A percentile compares a stretch with the other conserved stretches of the same genome.
phyloP scores from a whole-genome alignment of 768 basidiomycete species.

The Suillus subaureus region DNA sequence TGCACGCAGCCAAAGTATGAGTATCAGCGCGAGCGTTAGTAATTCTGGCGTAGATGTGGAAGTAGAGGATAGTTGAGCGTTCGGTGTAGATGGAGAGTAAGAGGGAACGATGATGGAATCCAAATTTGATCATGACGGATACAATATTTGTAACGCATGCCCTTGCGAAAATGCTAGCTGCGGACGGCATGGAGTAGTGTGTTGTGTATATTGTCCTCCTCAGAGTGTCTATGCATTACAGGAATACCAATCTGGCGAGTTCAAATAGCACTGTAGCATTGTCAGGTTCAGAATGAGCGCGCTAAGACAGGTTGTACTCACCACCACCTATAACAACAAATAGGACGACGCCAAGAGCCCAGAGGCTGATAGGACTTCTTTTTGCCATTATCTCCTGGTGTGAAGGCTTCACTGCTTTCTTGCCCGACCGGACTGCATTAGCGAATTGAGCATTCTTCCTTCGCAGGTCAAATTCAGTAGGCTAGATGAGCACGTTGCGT shows the following conservation, averaged over 20 bases:
- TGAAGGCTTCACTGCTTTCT: conserved; percentile 73
- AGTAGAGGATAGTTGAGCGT: conserved; percentile 28
- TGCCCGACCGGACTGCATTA: conserved; percentile 69
- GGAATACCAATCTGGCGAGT: conserved; percentile 63
- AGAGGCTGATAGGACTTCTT: conserved; percentile 72
- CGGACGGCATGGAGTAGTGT: neutral
- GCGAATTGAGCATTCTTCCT: conserved; percentile 83
- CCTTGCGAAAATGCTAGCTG: neutral
- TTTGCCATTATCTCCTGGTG: conserved; percentile 71
- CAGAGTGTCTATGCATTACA: conserved; percentile 38
- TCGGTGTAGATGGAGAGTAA: conserved; percentile 13
- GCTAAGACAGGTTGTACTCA: conserved; percentile 35
- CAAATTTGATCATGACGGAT: conserved; percentile 12
- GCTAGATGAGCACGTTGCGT: conserved; percentile 40
- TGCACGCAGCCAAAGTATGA: conserved; percentile 60
- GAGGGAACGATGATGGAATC: conserved; percentile 14
- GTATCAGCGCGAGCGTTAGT: conserved; percentile 53
- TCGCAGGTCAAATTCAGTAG: conserved; percentile 82
- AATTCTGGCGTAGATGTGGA: conserved; percentile 52
- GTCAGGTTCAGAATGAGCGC: conserved; percentile 9
- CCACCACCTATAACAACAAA: conserved; percentile 85
- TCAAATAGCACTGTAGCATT: conserved; percentile 68
- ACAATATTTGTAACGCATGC: conserved; percentile 6
- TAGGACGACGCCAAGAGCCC: conserved; percentile 71
- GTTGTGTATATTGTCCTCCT: neutral